Percentiles rank a stretch among this genome's conserved stretches.
Conservation (phyloP, 805 yeast species). For the Spencermartinsiella europaea region DNA sequence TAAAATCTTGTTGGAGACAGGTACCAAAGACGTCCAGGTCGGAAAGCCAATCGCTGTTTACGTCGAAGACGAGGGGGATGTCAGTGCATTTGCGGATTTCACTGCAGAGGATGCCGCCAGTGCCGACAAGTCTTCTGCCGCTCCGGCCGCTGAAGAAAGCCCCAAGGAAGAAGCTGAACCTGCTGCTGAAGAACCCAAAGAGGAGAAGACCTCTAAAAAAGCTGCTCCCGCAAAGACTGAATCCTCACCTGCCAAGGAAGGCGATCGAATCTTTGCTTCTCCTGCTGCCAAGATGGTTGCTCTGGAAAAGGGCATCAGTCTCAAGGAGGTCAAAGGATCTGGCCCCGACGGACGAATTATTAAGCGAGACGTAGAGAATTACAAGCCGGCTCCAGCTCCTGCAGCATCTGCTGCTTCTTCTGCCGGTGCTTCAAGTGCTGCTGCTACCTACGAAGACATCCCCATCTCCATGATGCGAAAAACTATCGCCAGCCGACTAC, state of each 20-base stretch:
- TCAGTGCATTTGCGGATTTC: conserved; percentile 81
- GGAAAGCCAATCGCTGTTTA: conserved; percentile 96
- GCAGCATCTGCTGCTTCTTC: conserved; percentile 36
- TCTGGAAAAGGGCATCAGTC: conserved; percentile 81
- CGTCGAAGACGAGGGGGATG: conserved; percentile 81
- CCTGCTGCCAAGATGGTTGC: conserved; percentile 94
- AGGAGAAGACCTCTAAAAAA: conserved; percentile 13
- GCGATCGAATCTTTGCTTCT: conserved; percentile 82
- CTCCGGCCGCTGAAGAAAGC: conserved; percentile 38
- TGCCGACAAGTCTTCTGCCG: conserved; percentile 34
- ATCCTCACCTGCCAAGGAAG: conserved; percentile 70
- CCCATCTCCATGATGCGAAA: conserved; percentile 91
- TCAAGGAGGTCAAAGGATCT: conserved; percentile 80
- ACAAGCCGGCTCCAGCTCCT: conserved; percentile 38
- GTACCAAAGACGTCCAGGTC: conserved; percentile 86
- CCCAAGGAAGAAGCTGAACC: conserved; percentile 27
- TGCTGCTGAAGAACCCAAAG: conserved; percentile 26
- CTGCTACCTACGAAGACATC: conserved; percentile 66
- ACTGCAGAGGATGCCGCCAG: conserved; percentile 76
- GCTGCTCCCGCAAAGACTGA: conserved; percentile 45
- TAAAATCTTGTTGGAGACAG: conserved; percentile 75
- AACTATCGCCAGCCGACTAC: conserved; percentile 84
- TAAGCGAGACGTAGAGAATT: conserved; percentile 81
- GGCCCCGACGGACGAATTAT: conserved; percentile 96
- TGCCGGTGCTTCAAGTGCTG: conserved; percentile 44